phyloP scores from a whole-genome alignment of 2,329 filamentous ascomycete genomes.

The Claviceps paspali region DNA sequence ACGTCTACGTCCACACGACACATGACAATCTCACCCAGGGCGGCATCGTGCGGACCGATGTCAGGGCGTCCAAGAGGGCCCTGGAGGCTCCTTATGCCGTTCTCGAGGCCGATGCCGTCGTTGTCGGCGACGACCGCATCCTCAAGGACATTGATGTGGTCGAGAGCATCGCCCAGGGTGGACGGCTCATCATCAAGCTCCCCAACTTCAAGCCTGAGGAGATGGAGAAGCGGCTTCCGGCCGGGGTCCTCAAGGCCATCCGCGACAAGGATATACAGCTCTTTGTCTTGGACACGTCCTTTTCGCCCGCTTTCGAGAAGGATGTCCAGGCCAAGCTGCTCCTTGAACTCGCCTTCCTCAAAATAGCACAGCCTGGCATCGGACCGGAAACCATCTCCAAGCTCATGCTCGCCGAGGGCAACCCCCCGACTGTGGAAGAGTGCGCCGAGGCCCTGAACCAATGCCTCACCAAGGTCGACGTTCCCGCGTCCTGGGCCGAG shows the following conservation, averaged over 20 bases:
- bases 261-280: conserved; percentile 56
- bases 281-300: conserved; percentile 58
- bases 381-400: conserved; percentile 50
- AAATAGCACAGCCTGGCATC: conserved; percentile 53
- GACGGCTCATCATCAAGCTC: conserved; percentile 61
- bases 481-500: conserved; percentile 69
- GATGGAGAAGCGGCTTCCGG: conserved; percentile 70
- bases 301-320: conserved; percentile 52
- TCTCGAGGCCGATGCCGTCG: conserved; percentile 61
- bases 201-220: conserved; percentile 76
- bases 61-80: conserved; percentile 68
- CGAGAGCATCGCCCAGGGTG: conserved; percentile 51
- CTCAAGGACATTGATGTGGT: conserved; percentile 64
- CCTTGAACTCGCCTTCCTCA: conserved; percentile 70
- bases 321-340: conserved; percentile 53
- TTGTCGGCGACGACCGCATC: conserved; percentile 66
- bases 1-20: conserved; percentile 45
- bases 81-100: conserved; percentile 76
- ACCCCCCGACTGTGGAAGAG: conserved; percentile 34
- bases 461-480: conserved; percentile 56
- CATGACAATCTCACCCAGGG: conserved; percentile 56
- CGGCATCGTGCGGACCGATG: conserved; percentile 68
- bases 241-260: conserved; percentile 53
- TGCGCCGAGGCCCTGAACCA: conserved; percentile 52
- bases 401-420: conserved; percentile 43